These are phyloP conservation scores for Huntiella omanensis DNA, from an alignment of 2,329 filamentous ascomycete species.

Conservation along the genomic window DNA sequence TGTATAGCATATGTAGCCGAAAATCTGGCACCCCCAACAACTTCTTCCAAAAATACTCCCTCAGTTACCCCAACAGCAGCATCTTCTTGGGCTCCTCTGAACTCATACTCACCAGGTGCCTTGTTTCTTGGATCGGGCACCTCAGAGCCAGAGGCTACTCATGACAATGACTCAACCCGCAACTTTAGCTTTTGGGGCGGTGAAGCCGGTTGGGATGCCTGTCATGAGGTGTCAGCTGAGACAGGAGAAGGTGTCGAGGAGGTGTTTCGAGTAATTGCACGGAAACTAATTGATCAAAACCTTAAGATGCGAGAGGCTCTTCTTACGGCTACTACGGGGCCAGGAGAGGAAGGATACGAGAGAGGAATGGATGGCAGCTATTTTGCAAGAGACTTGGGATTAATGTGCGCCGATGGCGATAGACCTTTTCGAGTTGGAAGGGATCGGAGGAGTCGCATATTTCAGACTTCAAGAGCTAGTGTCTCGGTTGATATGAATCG, in stretches of 20 bases:
- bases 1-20: slow-evolving; percentile 94
- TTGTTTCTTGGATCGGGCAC: slow-evolving; percentile 10
- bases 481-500: slow-evolving; percentile 26
- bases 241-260: slow-evolving; percentile 92
- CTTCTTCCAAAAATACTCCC: slow-evolving; percentile 18
- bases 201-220: slow-evolving; percentile 89
- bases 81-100: slow-evolving; percentile 32
- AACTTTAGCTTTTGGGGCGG: slow-evolving; percentile 75
- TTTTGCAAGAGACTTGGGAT: slow-evolving; percentile 23
- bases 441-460: slow-evolving; percentile 40
- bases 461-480: slow-evolving; percentile 22
- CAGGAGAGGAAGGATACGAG: slow-evolving; percentile 29
- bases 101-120: slow-evolving; percentile 14
- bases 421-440: slow-evolving; percentile 38
- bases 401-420: background rate
- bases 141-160: slow-evolving; percentile 23
- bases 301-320: slow-evolving; percentile 42
- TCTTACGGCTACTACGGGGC: slow-evolving; percentile 33
- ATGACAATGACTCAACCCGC: slow-evolving; percentile 43
- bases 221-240: slow-evolving; percentile 89
- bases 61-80: slow-evolving; percentile 34
- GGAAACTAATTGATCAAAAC: slow-evolving; percentile 46
- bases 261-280: slow-evolving; percentile 58
- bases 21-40: slow-evolving; percentile 57
- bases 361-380: slow-evolving; percentile 28